Base-by-base conservation (phyloP, 129 eudicot genomes). In the Erigeron canadensis region DNA sequence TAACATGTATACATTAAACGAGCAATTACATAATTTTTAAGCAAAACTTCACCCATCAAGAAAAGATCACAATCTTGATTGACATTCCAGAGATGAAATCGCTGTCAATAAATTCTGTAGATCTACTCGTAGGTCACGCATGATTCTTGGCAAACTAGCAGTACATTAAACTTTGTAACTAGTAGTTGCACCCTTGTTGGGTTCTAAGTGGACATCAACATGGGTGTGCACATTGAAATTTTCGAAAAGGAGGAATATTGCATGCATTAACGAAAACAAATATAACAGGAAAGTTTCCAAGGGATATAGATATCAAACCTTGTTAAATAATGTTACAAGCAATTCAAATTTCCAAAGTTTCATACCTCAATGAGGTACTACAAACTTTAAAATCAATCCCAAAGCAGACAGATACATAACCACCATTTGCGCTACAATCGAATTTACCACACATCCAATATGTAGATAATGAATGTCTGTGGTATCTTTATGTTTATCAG, bases 291-390 rank as follows among this genome's bases (percentile, higher is more conserved):
- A 61, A 23, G 43, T 34, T 60, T 60, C 56, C 34, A 50, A 50
- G 56, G 56, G 65, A 61, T n/a, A 61, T 6, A 16, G 19, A 37
- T 61, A 37, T 34, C 66, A 61, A 34, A 61, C 66, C 66, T 61
- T 37, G 39, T 34, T 5, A 15, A 34, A 34, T 37, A 61, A 37
- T 34, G 21, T 61, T 61, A 37, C 66, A 61, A 6, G 4, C 44
- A 60, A 34, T 60, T 59, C 65, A 59, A 59, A 59, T 6, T 59
- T 10, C 28, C 28, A 0, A 59, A 59, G 8, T 23, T 28, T 13
- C 42, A 59, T 59, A 59, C 65, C 5, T 15, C 16, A 59, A 34
- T n/a, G 10, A 59, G 18, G 40, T 28, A 2, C 41, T 28, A 2
- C 41, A 59, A 37, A 59, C 43, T 22, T 17, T 59, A 12, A 28